A percentile compares a stretch with the other conserved stretches of the same genome.
Conservation (phyloP, 306 rosid species). For the Cicer yamashitae region DNA sequence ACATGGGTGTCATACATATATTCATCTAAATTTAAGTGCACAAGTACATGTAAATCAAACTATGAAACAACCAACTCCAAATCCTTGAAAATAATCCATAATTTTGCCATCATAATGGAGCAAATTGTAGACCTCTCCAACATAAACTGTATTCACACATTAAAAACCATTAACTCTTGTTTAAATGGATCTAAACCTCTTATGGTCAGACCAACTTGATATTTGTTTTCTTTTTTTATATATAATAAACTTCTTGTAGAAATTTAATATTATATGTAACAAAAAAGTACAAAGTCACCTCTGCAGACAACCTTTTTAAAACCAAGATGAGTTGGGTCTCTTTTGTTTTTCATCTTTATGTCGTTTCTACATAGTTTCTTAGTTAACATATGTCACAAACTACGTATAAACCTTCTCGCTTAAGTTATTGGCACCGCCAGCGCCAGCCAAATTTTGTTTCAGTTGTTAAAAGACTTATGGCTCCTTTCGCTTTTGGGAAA, state of each 20-base stretch:
- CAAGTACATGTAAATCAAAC: too few species aligned
- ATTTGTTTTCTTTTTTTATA: not conserved
- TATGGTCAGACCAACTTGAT: slow-evolving; percentile 1
- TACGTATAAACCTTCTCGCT: slow-evolving; percentile 37
- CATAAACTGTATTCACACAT: not conserved
- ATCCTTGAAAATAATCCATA: too few species aligned
- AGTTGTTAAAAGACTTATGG: slow-evolving; percentile 12
- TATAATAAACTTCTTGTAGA: not conserved
- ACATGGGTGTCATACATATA: too few species aligned
- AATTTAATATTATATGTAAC: slow-evolving; percentile 1
- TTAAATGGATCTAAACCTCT: not conserved
- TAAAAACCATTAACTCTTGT: not conserved
- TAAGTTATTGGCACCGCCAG: slow-evolving; percentile 37
- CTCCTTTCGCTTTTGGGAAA: not conserved
- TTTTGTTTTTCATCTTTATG: slow-evolving; percentile 36
- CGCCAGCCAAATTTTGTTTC: slow-evolving; percentile 30
- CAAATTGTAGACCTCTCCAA: not conserved
- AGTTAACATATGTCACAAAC: slow-evolving; percentile 13
- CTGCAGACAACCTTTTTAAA: slow-evolving; percentile 15
- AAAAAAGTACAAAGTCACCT: slow-evolving; percentile 28
- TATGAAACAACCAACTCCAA: too few species aligned
- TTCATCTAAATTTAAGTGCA: too few species aligned
- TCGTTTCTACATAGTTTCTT: slow-evolving; percentile 44
- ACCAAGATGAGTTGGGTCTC: slow-evolving; percentile 29
- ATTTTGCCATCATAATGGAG: not conserved